These are phyloP conservation scores for Candida tetrigidarum DNA, from an alignment of 1,139 yeast genomes.

Conservation along the genomic window DNA sequence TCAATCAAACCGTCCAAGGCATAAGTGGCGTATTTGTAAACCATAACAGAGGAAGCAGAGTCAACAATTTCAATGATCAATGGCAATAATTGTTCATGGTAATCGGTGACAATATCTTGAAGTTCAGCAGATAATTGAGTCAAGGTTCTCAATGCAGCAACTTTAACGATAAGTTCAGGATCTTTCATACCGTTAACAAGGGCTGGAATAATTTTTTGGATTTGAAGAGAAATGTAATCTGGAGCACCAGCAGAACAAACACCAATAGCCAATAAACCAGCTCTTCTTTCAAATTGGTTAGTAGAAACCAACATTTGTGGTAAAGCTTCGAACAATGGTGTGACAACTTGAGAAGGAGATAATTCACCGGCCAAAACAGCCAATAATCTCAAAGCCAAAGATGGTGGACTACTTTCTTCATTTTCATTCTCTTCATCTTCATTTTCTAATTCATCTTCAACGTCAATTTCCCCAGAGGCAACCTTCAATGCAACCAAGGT, in stretches of 20 bases:
- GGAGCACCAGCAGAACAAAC: conserved; percentile 94
- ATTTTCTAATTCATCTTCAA: conserved; percentile 68
- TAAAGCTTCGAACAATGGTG: conserved; percentile 74
- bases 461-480: conserved; percentile 80
- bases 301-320: conserved; percentile 64
- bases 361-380: conserved; percentile 80
- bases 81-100: conserved; percentile 83
- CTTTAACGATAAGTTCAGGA: conserved; percentile 73
- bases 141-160: conserved; percentile 85
- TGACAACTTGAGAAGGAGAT: conserved; percentile 91
- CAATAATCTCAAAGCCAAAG: conserved; percentile 80
- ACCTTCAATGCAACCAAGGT: conserved; percentile 76
- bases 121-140: conserved; percentile 81
- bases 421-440: conserved; percentile 92
- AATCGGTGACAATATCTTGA: conserved; percentile 82
- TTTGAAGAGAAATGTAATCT: conserved; percentile 79
- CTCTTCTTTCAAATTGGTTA: conserved; percentile 82
- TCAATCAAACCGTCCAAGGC: conserved; percentile 93
- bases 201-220: conserved; percentile 73
- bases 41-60: conserved; percentile 78
- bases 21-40: conserved; percentile 88
- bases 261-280: conserved; percentile 81
- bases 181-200: conserved; percentile 81
- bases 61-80: conserved; percentile 87
- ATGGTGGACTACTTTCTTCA: conserved; percentile 82